phyloP scores from a whole-genome alignment of 306 rosid genomes.

The Lithocarpus polystachyus region DNA sequence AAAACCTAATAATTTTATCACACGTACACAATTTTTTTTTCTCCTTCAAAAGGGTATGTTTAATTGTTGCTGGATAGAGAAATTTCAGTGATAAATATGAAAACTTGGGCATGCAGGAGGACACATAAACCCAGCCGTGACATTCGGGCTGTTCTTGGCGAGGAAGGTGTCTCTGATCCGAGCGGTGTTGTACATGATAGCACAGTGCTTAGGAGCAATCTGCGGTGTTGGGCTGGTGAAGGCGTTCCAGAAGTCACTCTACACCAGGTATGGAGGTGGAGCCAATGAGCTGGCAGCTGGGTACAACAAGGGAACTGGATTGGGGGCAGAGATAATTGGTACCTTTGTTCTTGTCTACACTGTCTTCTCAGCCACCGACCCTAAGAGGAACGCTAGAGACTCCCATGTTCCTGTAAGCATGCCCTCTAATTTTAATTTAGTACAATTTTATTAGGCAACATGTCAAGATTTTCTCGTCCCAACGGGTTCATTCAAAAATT shows the following conservation, averaged over 20 bases:
- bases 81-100: neutral
- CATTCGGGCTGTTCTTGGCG: constrained; percentile 73
- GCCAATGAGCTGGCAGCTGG: constrained; percentile 45
- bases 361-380: constrained; percentile 96
- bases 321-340: constrained; percentile 93
- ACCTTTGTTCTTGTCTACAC: constrained; percentile 97
- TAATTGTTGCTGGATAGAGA: neutral
- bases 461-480: too few species aligned
- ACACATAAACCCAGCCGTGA: constrained; percentile 92
- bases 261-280: constrained; percentile 54
- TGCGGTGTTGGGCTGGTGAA: constrained; percentile 74
- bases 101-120: constrained; percentile 49
- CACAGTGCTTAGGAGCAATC: constrained; percentile 76
- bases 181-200: constrained; percentile 69
- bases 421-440: neutral
- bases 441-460: neutral
- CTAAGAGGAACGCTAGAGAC: constrained; percentile 88
- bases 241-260: constrained; percentile 65
- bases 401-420: constrained; percentile 89
- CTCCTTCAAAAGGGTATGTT: neutral
- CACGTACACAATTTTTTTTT: neutral
- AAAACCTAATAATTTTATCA: too few species aligned
- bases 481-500: too few species aligned
- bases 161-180: constrained; percentile 72
- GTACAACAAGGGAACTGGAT: constrained; percentile 71